A percentile compares a stretch with the other conserved stretches of the same genome.
Conservation (phyloP, 2,329 filamentous ascomycete genomes). For the Nothopassalora personata region DNA sequence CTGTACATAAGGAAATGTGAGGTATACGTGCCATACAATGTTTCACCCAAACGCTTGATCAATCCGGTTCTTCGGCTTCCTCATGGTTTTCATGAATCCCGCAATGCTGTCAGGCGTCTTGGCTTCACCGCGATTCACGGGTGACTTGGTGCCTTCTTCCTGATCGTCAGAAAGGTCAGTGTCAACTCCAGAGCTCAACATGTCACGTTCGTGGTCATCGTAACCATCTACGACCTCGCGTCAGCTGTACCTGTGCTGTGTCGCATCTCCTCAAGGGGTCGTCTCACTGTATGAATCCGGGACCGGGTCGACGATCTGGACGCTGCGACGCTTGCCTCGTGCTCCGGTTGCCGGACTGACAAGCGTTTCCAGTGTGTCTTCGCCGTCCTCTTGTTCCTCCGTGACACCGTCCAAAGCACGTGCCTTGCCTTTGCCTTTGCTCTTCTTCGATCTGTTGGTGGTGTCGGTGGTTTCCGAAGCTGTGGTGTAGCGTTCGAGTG, state of each 20-base stretch:
- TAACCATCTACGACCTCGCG: conserved; percentile 14
- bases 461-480: conserved; percentile 13
- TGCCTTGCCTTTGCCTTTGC: conserved; percentile 18
- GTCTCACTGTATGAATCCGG: conserved; percentile 17
- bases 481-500: conserved; percentile 13
- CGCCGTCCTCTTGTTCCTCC: conserved; percentile 11
- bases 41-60: conserved; percentile 22
- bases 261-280: conserved; percentile 8
- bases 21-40: conserved; percentile 1
- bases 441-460: conserved; percentile 7
- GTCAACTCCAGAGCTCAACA: neutral
- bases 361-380: conserved; percentile 9
- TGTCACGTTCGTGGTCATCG: conserved; percentile 12
- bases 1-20: neutral
- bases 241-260: conserved; percentile 13
- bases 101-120: conserved; percentile 19
- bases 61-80: conserved; percentile 19
- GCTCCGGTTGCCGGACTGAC: conserved; percentile 9
- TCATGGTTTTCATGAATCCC: conserved; percentile 18
- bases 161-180: conserved; percentile 1
- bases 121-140: conserved; percentile 17
- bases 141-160: conserved; percentile 8
- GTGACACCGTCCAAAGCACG: conserved; percentile 15
- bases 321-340: conserved; percentile 15
- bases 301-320: conserved; percentile 20